phyloP scores from a whole-genome alignment of 192 early-diverging fungal genomes.

The Phlyctochytrium arcticum region DNA sequence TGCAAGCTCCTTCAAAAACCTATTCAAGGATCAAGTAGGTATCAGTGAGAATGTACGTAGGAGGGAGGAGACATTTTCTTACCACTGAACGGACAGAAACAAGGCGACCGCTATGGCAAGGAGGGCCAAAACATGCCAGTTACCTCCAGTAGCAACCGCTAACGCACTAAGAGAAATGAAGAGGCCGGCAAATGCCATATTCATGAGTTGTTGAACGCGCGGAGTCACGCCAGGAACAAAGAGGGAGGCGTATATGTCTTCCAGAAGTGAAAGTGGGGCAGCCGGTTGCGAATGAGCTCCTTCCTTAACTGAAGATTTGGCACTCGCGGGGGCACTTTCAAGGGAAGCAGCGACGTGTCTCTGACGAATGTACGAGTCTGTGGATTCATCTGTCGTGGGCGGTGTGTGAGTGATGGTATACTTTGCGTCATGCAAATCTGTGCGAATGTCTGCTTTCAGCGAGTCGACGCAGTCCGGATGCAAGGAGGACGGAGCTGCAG shows the following conservation, averaged over 20 bases:
- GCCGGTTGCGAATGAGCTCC: not conserved
- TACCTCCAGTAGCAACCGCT: conserved; percentile 29
- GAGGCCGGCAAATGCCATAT: conserved; percentile 37
- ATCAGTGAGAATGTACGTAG: not conserved
- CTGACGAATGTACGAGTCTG: not conserved
- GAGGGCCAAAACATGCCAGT: conserved; percentile 35
- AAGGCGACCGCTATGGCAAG: conserved; percentile 28
- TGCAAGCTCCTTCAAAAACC: conserved; percentile 21
- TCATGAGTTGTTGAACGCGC: conserved; percentile 34
- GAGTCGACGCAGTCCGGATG: not conserved
- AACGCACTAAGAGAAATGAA: conserved; percentile 24
- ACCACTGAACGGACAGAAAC: conserved; percentile 42
- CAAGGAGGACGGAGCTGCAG: too few relatives aligned
- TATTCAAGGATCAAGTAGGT: not conserved
- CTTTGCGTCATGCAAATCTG: not conserved
- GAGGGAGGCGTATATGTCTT: conserved; percentile 36
- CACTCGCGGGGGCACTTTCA: too few relatives aligned
- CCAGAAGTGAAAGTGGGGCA: not conserved
- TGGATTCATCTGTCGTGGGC: not conserved
- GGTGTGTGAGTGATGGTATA: not conserved
- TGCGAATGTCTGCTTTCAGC: not conserved
- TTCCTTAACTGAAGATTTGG: too few relatives aligned
- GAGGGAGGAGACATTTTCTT: not conserved
- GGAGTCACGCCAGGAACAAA: conserved; percentile 41
- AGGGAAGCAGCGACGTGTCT: not conserved